Percentiles rank a stretch among this genome's conserved stretches.
Conservation (phyloP, 306 rosid genomes). For the Biancaea sappan region DNA sequence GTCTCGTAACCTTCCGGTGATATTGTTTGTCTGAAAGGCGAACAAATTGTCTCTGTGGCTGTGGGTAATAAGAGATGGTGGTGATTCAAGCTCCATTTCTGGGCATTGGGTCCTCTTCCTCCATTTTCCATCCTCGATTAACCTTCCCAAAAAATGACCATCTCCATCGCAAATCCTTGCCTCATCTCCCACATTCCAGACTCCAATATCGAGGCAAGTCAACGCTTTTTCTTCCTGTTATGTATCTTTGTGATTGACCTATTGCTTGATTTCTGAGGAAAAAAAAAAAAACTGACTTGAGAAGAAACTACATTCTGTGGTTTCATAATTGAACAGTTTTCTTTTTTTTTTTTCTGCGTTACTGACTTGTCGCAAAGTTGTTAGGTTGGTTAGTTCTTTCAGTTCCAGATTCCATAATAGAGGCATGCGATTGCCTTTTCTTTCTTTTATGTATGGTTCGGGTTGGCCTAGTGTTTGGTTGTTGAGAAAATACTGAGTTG, state of each 20-base stretch:
- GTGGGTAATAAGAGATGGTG: conserved; percentile 26
- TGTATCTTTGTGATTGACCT: background rate
- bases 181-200: background rate
- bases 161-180: background rate
- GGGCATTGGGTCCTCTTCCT: background rate
- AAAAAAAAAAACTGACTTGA: background rate
- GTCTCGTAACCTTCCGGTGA: background rate
- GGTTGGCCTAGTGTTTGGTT: background rate
- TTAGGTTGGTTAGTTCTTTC: background rate
- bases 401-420: background rate
- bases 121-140: background rate
- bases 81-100: conserved; percentile 6
- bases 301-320: background rate
- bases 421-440: conserved; percentile 11
- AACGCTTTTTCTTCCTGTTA: background rate
- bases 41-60: background rate
- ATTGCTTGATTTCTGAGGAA: background rate
- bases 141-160: background rate
- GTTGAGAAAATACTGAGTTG: background rate
- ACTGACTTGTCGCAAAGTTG: background rate
- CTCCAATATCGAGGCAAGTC: conserved; percentile 24
- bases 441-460: background rate
- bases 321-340: background rate
- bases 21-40: background rate
- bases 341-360: background rate